Evolutionary conservation across 352 stramenopile genomes (phyloP), one percentile per base, ranked within the genome.

Genomic region (Thalassiosira hispida): DNA sequence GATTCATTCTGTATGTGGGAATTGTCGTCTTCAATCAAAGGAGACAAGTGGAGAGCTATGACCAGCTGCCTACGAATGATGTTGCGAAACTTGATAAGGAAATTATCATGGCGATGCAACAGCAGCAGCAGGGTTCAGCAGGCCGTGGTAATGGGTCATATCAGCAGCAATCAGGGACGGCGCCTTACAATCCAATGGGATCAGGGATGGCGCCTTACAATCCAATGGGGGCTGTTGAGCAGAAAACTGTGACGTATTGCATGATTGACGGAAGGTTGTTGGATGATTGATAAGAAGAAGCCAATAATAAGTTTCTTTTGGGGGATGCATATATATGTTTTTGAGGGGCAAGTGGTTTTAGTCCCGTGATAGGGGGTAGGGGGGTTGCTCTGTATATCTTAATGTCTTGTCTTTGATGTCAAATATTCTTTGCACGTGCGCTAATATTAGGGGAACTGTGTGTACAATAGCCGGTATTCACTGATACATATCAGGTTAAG

Each of bases 171-270:
- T 27, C 23, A 31, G 40, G 27, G 29, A 16, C 69, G 9, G 51
- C 40, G 14, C 27, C 23, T 11, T 27, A 33, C 8, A 63, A 57
- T 72, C 25, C 22, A 57, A n/a, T n/a, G n/a, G n/a, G n/a, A 38
- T 27, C 23, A 31, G 40, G 27, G 29, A 16, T 70, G 9, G 51
- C 40, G 14, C 27, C 23, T 11, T 27, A 33, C 8, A 63, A 57
- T 72, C 25, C 22, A 57, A 72, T 76, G 59, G 44, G 47, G 51
- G 27, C 47, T 2, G 49, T 52, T 52, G 78, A 83, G 16, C 68
- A 84, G 59, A 91, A 91, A 40, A 80, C 79, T 33, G 69, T 91
- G 1, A 90, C 84, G 2, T 92, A 92, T 66, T 91, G 81, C 63
- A 76, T 92, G 27, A 90, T 92, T 60, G 86, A 92, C 73, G 75